Base-by-base conservation (phyloP, 2,329 filamentous ascomycete species). In the Dactylellina drechsleri region DNA sequence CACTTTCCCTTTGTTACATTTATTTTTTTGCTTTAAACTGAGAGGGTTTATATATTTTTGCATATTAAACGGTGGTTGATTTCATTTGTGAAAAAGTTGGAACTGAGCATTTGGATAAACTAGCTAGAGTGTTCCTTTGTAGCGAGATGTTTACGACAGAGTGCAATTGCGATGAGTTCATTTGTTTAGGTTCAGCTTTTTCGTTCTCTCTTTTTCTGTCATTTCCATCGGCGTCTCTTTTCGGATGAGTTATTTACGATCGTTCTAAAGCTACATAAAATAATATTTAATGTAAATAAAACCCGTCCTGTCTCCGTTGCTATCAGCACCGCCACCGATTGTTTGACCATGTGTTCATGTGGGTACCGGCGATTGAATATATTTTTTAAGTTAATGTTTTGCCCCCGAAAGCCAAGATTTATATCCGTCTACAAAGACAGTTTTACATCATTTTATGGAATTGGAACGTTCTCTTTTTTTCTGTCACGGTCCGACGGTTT, bases 211-310 rank as follows among this genome's bases (percentile, higher is more conserved):
- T 13, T 18, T 26, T 61, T 61, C 23, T 13, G 54, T 40, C 41
- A 12, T 18, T 6, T 16, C 16, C 26, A 56, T n/a, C 13, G 43
- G 16, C 16, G 43, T 47, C 16, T 47, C 5, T 18, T 45, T 40
- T 58, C 16, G 18, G 4, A 36, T 18, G 12, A 31, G 31, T 13
- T 36, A 10, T 23, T 23, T 45, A 45, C 28, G 16, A 41, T 56
- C 28, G 53, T 41, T 56, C 2, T 59, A 36, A 36, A 10, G 31
- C 10, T 36, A 36, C 10, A 36, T 10, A 23, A 56, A 68, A 54
- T 68, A 68, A 68, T 68, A 52, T 50, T 59, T 68, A 68, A 68
- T 68, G 56, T 68, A 61, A 54, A 67, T 66, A 66, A 13, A 43
- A 36, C 12, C 41, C 5, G 13, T 16, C 26, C 13, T 16, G 53